Evolutionary conservation across 148 eudicot genomes (phyloP).

Genomic region (Amaranthus cruentus): DNA sequence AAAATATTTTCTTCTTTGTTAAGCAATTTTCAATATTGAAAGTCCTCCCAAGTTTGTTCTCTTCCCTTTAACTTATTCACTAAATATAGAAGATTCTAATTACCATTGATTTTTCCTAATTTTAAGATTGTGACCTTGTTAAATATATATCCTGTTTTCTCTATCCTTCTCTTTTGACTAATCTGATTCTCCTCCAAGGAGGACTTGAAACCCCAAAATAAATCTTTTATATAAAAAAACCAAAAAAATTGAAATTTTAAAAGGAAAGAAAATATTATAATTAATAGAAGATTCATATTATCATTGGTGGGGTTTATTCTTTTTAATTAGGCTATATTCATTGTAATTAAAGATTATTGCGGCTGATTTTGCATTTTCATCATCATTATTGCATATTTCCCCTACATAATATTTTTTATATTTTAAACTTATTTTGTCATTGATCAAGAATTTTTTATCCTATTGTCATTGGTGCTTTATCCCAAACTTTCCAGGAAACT

Average conservation of each 20-base stretch:
- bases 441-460: neutral
- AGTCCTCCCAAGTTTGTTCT: constrained; percentile 17
- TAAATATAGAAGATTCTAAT: constrained; percentile 23
- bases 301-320: constrained; percentile 22
- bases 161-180: constrained; percentile 28
- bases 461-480: neutral
- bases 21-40: constrained; percentile 23
- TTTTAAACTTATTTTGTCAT: neutral
- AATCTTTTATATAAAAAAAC: constrained; percentile 5
- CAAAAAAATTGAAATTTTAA: constrained; percentile 18
- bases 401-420: neutral
- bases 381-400: neutral
- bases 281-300: constrained; percentile 12
- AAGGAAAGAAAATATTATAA: neutral
- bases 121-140: constrained; percentile 20
- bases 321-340: constrained; percentile 23
- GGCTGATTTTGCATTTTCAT: neutral
- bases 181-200: constrained; percentile 24
- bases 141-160: constrained; percentile 9
- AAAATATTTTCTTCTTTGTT: constrained; percentile 9
- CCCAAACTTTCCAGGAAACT: constrained; percentile 10
- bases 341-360: neutral
- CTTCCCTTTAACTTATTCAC: constrained; percentile 20
- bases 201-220: constrained; percentile 1
- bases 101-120: constrained; percentile 17